Percentiles rank a stretch among this genome's conserved stretches.
Conservation (phyloP, 202 grass and related monocot genomes). For the Hordeum pubiflorum region DNA sequence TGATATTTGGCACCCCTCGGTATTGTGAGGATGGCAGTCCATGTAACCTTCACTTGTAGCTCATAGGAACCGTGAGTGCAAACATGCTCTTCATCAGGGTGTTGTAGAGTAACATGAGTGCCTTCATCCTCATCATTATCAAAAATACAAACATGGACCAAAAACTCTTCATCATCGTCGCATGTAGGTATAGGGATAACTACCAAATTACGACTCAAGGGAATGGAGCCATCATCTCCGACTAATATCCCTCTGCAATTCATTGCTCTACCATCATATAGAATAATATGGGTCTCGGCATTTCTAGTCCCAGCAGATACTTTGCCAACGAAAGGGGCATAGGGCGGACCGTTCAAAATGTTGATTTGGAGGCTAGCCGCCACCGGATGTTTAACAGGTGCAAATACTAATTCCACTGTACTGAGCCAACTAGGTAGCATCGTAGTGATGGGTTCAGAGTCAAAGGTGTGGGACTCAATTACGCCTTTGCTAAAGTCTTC, state of each 20-base stretch:
- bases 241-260: neutral
- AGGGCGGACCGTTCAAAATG: neutral
- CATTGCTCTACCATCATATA: neutral
- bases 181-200: neutral
- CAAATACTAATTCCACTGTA: neutral
- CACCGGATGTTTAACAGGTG: neutral
- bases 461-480: neutral
- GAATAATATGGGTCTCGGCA: neutral
- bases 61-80: neutral
- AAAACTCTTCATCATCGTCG: neutral
- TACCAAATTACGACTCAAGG: neutral
- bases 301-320: neutral
- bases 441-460: neutral
- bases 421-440: neutral
- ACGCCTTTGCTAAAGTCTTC: neutral
- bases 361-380: neutral
- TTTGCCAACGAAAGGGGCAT: neutral
- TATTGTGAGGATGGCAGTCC: neutral
- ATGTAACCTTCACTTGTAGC: neutral
- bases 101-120: neutral
- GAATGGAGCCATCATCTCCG: neutral
- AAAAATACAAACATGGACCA: neutral
- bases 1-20: neutral
- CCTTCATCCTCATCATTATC: neutral
- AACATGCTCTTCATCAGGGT: neutral